Conservation (phyloP, 441 rosid species). For the Mallotus japonicus region DNA sequence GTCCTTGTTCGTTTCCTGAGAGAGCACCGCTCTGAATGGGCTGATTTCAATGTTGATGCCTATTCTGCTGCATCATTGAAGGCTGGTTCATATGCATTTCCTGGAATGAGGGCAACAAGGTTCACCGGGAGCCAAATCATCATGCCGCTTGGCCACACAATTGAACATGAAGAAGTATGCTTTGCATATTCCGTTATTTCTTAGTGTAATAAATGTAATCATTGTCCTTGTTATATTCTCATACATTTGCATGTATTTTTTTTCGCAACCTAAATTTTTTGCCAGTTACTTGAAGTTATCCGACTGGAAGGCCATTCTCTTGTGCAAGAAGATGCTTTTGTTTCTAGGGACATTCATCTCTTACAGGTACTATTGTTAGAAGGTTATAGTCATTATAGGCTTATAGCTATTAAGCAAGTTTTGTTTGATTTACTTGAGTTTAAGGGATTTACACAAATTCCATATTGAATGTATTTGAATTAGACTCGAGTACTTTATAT, state of each 20-base stretch:
- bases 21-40: slow-evolving; percentile 99
- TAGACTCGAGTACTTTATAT: no score
- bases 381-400: not conserved
- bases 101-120: slow-evolving; percentile 88
- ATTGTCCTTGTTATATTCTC: not conserved
- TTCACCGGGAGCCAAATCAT: slow-evolving; percentile 93
- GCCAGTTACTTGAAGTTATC: slow-evolving; percentile 84
- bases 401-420: not conserved
- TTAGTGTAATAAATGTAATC: not conserved
- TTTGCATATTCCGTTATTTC: not conserved
- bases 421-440: not conserved
- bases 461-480: no score
- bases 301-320: slow-evolving; percentile 93
- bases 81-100: slow-evolving; percentile 76
- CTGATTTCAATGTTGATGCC: slow-evolving; percentile 95
- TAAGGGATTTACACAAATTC: no score
- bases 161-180: slow-evolving; percentile 95
- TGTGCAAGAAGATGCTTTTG: slow-evolving; percentile 85
- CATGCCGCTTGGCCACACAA: slow-evolving; percentile 95
- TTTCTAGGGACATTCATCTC: slow-evolving; percentile 86
- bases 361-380: slow-evolving; percentile 61
- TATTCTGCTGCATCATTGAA: slow-evolving; percentile 88
- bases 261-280: not conserved
- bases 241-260: not conserved
- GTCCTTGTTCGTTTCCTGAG: slow-evolving; percentile 87